A percentile compares a stretch with the other conserved stretches of the same genome.
These are phyloP conservation scores for Dryas alaskensis DNA, from an alignment of 306 rosid genomes.

Conservation along the genomic window DNA sequence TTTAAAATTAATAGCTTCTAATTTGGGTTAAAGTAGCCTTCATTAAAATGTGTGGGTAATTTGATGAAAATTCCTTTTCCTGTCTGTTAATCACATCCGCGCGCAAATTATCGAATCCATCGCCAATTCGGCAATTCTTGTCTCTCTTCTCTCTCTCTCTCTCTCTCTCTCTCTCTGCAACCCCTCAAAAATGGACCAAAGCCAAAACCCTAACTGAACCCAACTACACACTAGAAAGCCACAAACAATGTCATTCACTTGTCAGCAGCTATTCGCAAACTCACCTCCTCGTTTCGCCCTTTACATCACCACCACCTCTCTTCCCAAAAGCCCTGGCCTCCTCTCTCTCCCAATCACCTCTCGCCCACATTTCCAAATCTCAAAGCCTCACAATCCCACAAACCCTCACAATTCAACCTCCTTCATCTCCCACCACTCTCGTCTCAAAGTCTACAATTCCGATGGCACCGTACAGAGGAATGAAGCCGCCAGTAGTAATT, in stretches of 20 bases:
- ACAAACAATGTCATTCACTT: slow-evolving; percentile 52
- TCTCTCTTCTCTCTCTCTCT: neutral
- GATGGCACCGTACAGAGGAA: slow-evolving; percentile 11
- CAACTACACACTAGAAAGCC: neutral
- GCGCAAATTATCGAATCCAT: slow-evolving; percentile 31
- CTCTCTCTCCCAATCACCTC: slow-evolving; percentile 30
- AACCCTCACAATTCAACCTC: slow-evolving; percentile 18
- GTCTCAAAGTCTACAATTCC: slow-evolving; percentile 34
- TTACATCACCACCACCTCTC: slow-evolving; percentile 10
- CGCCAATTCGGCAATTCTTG: slow-evolving; percentile 22
- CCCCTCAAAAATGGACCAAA: slow-evolving; percentile 2
- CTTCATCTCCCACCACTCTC: slow-evolving; percentile 19
- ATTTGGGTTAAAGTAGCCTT: too few relatives aligned
- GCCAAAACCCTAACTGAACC: slow-evolving; percentile 9
- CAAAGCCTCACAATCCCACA: slow-evolving; percentile 12
- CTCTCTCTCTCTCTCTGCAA: neutral
- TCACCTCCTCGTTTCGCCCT: slow-evolving; percentile 40
- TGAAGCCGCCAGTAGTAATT: slow-evolving; percentile 18
- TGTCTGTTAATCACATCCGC: neutral
- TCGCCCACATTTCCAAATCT: slow-evolving; percentile 31
- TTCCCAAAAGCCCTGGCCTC: slow-evolving; percentile 27
- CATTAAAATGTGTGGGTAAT: too few relatives aligned
- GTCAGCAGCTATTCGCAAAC: slow-evolving; percentile 24
- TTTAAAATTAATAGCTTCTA: too few relatives aligned
- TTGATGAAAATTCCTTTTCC: neutral